Conservation (phyloP, 331 rosid species). For the Pyrus hybrid region DNA sequence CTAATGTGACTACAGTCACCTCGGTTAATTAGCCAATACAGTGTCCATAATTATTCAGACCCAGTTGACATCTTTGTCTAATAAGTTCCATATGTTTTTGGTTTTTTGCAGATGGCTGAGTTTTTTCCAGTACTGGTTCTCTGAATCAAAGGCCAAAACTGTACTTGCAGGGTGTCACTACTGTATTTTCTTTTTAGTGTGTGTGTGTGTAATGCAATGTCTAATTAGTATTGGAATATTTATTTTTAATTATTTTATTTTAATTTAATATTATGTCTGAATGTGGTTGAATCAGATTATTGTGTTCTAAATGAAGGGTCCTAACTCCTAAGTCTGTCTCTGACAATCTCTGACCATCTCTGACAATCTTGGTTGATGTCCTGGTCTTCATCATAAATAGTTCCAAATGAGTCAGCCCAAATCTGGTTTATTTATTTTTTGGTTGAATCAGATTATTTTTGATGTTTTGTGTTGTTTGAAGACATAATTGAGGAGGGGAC, state of each 20-base stretch:
- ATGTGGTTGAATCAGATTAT: constrained; percentile 15
- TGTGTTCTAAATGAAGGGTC: constrained; percentile 54
- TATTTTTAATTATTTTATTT: neutral
- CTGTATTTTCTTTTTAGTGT: neutral
- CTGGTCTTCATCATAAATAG: neutral
- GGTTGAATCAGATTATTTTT: constrained; percentile 9
- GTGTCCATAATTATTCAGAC: neutral
- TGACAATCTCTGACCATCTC: too few species aligned
- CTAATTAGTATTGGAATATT: neutral
- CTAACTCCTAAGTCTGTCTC: constrained; percentile 38
- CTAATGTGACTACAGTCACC: neutral
- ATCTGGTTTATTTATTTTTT: constrained; percentile 14
- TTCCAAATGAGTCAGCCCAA: constrained; percentile 11
- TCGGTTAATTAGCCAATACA: neutral
- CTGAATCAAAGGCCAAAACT: constrained; percentile 35
- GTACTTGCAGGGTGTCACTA: constrained; percentile 29
- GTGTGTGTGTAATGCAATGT: constrained; percentile 10
- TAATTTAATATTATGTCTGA: neutral
- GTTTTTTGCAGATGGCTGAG: constrained; percentile 53
- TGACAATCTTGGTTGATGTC: neutral
- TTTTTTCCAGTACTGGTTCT: constrained; percentile 26
- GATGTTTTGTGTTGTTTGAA: constrained; percentile 10
- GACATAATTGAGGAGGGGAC: constrained; percentile 23
- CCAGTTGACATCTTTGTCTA: constrained; percentile 3
- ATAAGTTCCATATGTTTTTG: neutral